Percentiles rank a stretch among this genome's conserved stretches.
Conservation (phyloP, 148 eudicot genomes). For the Fallopia convolvulus region DNA sequence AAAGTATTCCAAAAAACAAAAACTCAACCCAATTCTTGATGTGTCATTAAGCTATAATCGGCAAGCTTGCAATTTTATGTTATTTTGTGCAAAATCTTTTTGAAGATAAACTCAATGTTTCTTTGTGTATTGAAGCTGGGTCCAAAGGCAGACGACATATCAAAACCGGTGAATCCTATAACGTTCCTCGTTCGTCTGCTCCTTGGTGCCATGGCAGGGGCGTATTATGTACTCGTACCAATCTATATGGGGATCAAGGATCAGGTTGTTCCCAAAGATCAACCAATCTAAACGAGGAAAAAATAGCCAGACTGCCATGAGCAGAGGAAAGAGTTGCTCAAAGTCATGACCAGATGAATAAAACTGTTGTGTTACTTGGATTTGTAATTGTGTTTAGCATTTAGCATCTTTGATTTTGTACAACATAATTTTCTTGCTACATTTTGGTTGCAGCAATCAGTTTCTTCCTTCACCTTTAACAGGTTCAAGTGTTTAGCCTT, state of each 20-base stretch:
- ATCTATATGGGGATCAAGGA: slow-evolving; percentile 94
- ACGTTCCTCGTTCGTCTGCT: slow-evolving; percentile 60
- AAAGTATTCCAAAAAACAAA: not conserved
- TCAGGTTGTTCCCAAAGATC: slow-evolving; percentile 56
- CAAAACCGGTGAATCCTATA: slow-evolving; percentile 51
- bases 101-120: not conserved
- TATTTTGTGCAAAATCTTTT: too few species aligned
- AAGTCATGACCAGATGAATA: not conserved
- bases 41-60: not conserved
- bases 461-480: too few species aligned
- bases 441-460: not conserved
- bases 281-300: slow-evolving; percentile 36
- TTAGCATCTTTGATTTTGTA: not conserved
- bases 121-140: slow-evolving; percentile 44
- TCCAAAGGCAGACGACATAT: slow-evolving; percentile 70
- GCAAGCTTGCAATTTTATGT: too few species aligned
- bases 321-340: not conserved
- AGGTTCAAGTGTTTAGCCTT: too few species aligned
- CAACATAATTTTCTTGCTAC: not conserved
- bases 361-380: not conserved
- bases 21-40: not conserved
- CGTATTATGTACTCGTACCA: slow-evolving; percentile 59
- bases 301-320: not conserved
- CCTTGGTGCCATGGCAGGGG: slow-evolving; percentile 56
- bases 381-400: not conserved